Conservation (phyloP, 495 filamentous ascomycete species). For the Diplogelasinospora grovesii region DNA sequence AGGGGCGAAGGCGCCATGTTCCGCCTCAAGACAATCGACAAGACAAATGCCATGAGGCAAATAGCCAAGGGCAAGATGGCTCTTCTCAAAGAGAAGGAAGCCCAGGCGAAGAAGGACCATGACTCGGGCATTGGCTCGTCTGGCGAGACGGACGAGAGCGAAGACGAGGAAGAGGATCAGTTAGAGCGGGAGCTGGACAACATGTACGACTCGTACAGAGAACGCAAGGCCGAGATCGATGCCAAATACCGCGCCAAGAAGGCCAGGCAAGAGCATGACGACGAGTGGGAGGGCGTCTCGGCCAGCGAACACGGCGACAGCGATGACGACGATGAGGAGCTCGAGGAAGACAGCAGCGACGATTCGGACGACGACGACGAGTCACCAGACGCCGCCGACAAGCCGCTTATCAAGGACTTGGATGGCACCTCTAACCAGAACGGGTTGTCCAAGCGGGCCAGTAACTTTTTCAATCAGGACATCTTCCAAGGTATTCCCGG, state of each 20-base stretch:
- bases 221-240: conserved; percentile 68
- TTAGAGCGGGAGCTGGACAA: conserved; percentile 79
- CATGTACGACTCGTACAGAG: conserved; percentile 81
- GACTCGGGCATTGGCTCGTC: conserved; percentile 51
- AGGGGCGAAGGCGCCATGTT: conserved; percentile 77
- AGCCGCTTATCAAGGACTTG: conserved; percentile 47
- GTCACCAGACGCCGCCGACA: conserved; percentile 20
- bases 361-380: conserved; percentile 44
- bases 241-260: conserved; percentile 87
- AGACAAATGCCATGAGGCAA: conserved; percentile 58
- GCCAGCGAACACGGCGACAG: conserved; percentile 55
- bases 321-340: conserved; percentile 43
- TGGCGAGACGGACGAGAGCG: conserved; percentile 51
- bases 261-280: conserved; percentile 70
- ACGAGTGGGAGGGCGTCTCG: conserved; percentile 90
- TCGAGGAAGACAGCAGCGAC: conserved; percentile 51
- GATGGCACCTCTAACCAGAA: conserved; percentile 38
- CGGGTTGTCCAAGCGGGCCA: conserved; percentile 72
- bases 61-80: conserved; percentile 75
- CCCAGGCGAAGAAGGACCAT: conserved; percentile 50
- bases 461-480: conserved; percentile 89
- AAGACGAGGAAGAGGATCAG: conserved; percentile 71
- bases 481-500: conserved; percentile 79
- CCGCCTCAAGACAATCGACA: conserved; percentile 69
- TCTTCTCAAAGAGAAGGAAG: conserved; percentile 46